phyloP scores from a whole-genome alignment of 2,329 filamentous ascomycete genomes.

The Fusarium chlamydosporum region DNA sequence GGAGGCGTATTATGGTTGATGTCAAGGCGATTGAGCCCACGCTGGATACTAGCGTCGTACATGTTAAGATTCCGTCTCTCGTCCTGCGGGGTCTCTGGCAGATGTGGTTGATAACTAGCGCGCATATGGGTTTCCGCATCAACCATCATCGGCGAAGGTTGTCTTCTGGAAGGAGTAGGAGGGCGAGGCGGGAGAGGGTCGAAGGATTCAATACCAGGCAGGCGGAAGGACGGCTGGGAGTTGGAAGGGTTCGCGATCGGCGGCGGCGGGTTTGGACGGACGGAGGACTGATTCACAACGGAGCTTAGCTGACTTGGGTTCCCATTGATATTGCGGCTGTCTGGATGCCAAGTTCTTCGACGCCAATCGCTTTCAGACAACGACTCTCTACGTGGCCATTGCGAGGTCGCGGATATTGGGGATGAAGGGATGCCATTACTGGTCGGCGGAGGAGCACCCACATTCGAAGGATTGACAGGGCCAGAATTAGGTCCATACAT shows the following conservation, averaged over 20 bases:
- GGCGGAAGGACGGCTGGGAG: constrained; percentile 73
- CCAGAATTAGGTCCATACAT: constrained; percentile 68
- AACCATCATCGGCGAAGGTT: constrained; percentile 82
- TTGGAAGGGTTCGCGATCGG: constrained; percentile 63
- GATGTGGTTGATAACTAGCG: constrained; percentile 48
- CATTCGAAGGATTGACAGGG: constrained; percentile 68
- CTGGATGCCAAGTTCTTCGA: constrained; percentile 91
- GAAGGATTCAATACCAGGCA: constrained; percentile 94
- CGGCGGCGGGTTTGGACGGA: constrained; percentile 68
- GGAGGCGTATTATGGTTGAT: constrained; percentile 68
- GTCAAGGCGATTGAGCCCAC: constrained; percentile 75
- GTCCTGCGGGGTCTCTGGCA: constrained; percentile 56
- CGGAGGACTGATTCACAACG: constrained; percentile 77
- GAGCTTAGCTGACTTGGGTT: constrained; percentile 81
- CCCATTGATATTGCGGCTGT: constrained; percentile 74
- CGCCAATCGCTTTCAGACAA: constrained; percentile 81
- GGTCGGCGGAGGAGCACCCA: constrained; percentile 67
- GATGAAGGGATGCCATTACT: constrained; percentile 73
- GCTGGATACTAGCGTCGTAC: constrained; percentile 77
- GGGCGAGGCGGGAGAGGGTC: constrained; percentile 78
- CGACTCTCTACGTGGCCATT: constrained; percentile 76
- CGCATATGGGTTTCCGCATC: constrained; percentile 66
- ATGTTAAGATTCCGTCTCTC: constrained; percentile 67
- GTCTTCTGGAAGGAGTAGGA: constrained; percentile 73
- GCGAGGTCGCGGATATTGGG: constrained; percentile 75